phyloP scores from a whole-genome alignment of 1,284 basidiomycete genomes.

The Tilletia walkeri region DNA sequence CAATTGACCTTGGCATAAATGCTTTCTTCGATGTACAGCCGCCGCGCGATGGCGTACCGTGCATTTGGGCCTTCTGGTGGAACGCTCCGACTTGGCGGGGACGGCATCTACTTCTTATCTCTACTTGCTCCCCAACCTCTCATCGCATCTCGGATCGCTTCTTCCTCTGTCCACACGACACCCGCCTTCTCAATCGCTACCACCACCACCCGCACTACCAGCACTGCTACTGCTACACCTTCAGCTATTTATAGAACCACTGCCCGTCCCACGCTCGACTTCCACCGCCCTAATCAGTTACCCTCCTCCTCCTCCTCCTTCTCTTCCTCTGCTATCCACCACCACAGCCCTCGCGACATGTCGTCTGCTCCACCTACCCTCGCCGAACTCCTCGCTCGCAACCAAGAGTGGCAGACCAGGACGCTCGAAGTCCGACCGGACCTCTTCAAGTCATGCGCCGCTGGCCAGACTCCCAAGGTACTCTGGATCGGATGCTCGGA shows the following conservation, averaged over 20 bases:
- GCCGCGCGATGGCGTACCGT: too few relatives aligned
- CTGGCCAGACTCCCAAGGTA: slow-evolving; percentile 72
- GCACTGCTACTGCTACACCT: neutral
- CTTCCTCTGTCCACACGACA: too few relatives aligned
- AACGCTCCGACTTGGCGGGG: too few relatives aligned
- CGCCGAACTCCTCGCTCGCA: slow-evolving; percentile 23
- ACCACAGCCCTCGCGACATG: neutral
- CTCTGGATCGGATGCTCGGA: slow-evolving; percentile 66
- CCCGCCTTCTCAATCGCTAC: too few relatives aligned
- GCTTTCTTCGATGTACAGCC: too few relatives aligned
- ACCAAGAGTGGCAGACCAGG: slow-evolving; percentile 38
- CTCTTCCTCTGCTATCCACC: neutral
- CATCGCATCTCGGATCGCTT: too few relatives aligned
- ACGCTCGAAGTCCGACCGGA: slow-evolving; percentile 59
- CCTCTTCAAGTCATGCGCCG: slow-evolving; percentile 65
- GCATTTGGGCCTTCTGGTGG: too few relatives aligned
- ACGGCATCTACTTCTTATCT: too few relatives aligned
- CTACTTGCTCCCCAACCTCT: too few relatives aligned
- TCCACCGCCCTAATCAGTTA: neutral
- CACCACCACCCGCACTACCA: neutral
- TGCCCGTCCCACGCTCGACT: neutral
- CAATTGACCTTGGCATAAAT: too few relatives aligned
- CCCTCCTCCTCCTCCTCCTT: neutral
- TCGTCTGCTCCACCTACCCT: neutral
- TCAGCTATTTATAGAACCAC: too few relatives aligned